Conservation (phyloP, 345 rosid genomes). For the rapeseed (Brassica napus) region Da-Ae NC_063447.1:37952001-37952500, state of each 20-base stretch:
- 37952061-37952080: background rate
- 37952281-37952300: constrained; percentile 32
- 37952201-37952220: constrained; percentile 20
- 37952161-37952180: background rate
- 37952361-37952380: constrained; percentile 38
- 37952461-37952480: constrained; percentile 43
- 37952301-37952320: constrained; percentile 12
- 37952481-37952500: constrained; percentile 16
- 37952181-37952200: background rate
- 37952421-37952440: constrained; percentile 22
- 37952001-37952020: constrained; percentile 31
- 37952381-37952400: constrained; percentile 38
- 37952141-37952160: background rate
- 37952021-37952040: constrained; percentile 17
- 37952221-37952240: constrained; percentile 28
- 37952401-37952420: constrained; percentile 30
- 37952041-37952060: background rate
- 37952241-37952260: constrained; percentile 44
- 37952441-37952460: constrained; percentile 42
- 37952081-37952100: background rate
- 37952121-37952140: background rate
- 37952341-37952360: constrained; percentile 34
- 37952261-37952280: constrained; percentile 40
- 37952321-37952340: constrained; percentile 17
- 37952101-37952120: background rate